phyloP scores from a whole-genome alignment of 1,284 basidiomycete genomes.

The Apiotrichum domesticum region DNA sequence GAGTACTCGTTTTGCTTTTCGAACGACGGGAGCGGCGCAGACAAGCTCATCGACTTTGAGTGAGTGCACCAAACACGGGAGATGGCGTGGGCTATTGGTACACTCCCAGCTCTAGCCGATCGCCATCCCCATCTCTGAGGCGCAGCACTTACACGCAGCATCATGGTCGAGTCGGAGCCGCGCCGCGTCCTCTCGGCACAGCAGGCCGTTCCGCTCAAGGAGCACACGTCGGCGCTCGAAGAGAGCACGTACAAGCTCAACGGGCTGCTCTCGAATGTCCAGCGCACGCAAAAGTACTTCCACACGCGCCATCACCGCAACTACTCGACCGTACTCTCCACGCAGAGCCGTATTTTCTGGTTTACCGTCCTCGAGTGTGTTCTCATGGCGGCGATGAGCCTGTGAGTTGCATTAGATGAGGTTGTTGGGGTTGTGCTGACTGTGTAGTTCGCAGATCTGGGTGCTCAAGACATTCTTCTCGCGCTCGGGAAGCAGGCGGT shows the following conservation, averaged over 20 bases:
- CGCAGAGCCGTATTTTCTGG: slow-evolving; percentile 66
- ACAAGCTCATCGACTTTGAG: slow-evolving; percentile 93
- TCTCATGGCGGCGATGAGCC: slow-evolving; percentile 71
- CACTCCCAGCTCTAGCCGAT: no score
- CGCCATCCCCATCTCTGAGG: no score
- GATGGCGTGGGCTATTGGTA: background rate
- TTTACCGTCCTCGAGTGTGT: slow-evolving; percentile 72
- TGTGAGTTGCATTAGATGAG: slow-evolving; percentile 26
- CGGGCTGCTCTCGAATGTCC: slow-evolving; percentile 75
- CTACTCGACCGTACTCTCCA: slow-evolving; percentile 37
- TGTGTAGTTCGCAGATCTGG: slow-evolving; percentile 70
- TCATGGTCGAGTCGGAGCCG: slow-evolving; percentile 95
- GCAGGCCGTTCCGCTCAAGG: slow-evolving; percentile 55
- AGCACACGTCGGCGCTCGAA: slow-evolving; percentile 84
- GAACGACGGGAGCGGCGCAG: slow-evolving; percentile 84
- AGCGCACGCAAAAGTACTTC: slow-evolving; percentile 79
- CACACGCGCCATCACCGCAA: slow-evolving; percentile 41
- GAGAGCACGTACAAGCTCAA: slow-evolving; percentile 87
- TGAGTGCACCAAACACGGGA: slow-evolving; percentile 21
- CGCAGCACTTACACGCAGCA: slow-evolving; percentile 44
- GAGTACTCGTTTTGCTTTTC: slow-evolving; percentile 99
- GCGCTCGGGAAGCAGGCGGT: slow-evolving; percentile 56
- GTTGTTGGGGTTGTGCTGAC: background rate
- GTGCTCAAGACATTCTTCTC: slow-evolving; percentile 90
- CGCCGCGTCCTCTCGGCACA: slow-evolving; percentile 74